Evolutionary conservation across 306 rosid species (phyloP).

Genomic region (Quercus aquifolioides): DNA sequence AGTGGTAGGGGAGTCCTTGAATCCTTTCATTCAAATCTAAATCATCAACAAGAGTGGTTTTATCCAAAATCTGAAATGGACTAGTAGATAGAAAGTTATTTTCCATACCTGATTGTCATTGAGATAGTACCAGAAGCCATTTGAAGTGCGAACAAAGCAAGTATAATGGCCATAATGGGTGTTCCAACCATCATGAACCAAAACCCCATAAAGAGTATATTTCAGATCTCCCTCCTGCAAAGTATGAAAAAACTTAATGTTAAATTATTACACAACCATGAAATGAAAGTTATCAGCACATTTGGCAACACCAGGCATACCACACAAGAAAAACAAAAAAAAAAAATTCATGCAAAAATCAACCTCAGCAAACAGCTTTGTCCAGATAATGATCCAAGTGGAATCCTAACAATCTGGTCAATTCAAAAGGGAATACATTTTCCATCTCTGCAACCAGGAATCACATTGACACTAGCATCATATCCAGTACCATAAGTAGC

Average conservation of each 20-base stretch:
- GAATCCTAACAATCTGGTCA: background rate
- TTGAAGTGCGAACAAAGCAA: constrained; percentile 91
- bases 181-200: constrained; percentile 85
- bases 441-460: background rate
- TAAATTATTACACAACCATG: background rate
- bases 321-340: background rate
- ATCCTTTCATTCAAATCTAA: background rate
- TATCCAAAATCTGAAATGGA: background rate
- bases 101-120: constrained; percentile 78
- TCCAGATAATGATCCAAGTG: background rate
- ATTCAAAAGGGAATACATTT: background rate
- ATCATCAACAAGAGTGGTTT: background rate
- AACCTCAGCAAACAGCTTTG: no score
- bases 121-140: constrained; percentile 88
- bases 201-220: constrained; percentile 93
- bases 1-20: background rate
- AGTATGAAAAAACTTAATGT: constrained; percentile 10
- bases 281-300: background rate
- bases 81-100: background rate
- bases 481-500: background rate
- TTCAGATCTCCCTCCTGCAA: constrained; percentile 72
- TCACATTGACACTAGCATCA: background rate
- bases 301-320: background rate
- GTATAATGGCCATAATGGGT: constrained; percentile 91
- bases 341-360: background rate